Percentiles rank a stretch among this genome's conserved stretches.
Conservation (phyloP, 1,139 yeast species). For the Hyphopichia pseudoburtonii region DNA sequence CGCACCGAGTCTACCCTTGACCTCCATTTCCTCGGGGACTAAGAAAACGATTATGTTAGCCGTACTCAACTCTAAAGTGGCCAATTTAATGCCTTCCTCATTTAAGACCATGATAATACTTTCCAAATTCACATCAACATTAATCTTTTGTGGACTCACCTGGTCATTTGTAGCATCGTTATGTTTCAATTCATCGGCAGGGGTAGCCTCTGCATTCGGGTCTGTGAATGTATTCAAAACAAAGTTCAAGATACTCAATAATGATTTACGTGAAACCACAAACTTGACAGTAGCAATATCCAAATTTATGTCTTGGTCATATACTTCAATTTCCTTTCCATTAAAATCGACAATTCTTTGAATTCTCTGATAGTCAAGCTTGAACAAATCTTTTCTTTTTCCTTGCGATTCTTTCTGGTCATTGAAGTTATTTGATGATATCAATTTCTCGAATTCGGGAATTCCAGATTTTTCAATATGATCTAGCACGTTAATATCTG, state of each 20-base stretch:
- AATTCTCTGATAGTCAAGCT: slow-evolving; percentile 56
- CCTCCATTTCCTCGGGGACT: slow-evolving; percentile 76
- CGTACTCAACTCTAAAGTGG: slow-evolving; percentile 73
- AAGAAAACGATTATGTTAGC: slow-evolving; percentile 68
- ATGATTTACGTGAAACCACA: slow-evolving; percentile 74
- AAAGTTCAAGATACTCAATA: slow-evolving; percentile 77
- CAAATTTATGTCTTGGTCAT: slow-evolving; percentile 75
- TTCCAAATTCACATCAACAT: slow-evolving; percentile 66
- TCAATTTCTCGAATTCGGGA: slow-evolving; percentile 63
- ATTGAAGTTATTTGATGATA: slow-evolving; percentile 62
- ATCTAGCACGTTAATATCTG: slow-evolving; percentile 71
- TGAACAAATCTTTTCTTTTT: slow-evolving; percentile 52
- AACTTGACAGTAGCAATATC: slow-evolving; percentile 78
- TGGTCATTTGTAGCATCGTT: slow-evolving; percentile 55
- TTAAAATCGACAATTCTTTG: slow-evolving; percentile 64
- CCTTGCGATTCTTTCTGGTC: slow-evolving; percentile 24
- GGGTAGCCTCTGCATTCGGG: slow-evolving; percentile 66
- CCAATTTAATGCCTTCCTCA: slow-evolving; percentile 81
- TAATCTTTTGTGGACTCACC: slow-evolving; percentile 69
- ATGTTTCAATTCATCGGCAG: slow-evolving; percentile 68
- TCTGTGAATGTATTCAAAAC: slow-evolving; percentile 84
- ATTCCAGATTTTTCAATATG: slow-evolving; percentile 65
- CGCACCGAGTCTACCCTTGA: slow-evolving; percentile 77
- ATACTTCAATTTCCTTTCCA: slow-evolving; percentile 61
- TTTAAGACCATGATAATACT: slow-evolving; percentile 75